Evolutionary conservation across 2,329 filamentous ascomycete genomes (phyloP).

Genomic region (Arachnopeziza araneosa): DNA sequence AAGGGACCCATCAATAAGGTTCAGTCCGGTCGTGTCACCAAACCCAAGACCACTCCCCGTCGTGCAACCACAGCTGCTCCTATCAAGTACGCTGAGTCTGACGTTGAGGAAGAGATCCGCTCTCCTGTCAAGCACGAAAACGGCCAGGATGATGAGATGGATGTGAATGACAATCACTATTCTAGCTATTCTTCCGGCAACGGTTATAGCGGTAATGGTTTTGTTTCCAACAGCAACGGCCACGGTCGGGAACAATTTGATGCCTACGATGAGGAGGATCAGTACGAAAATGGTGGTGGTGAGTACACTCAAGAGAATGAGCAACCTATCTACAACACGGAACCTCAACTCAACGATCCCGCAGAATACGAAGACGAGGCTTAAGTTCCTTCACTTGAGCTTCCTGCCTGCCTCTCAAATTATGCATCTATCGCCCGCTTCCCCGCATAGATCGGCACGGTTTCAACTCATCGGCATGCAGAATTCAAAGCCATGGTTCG

Average conservation of each 20-base stretch:
- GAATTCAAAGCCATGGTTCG: background rate
- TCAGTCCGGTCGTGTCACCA: slow-evolving; percentile 17
- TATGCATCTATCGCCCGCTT: too few species aligned
- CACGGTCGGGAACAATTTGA: background rate
- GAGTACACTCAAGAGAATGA: background rate
- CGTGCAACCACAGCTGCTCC: background rate
- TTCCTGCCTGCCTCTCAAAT: background rate
- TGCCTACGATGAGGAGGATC: background rate
- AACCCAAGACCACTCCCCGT: slow-evolving; percentile 4
- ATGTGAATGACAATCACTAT: background rate
- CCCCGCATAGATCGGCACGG: too few species aligned
- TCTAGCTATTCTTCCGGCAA: background rate
- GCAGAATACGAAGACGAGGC: slow-evolving; percentile 4
- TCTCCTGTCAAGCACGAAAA: background rate
- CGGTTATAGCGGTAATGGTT: background rate
- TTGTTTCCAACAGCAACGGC: slow-evolving; percentile 3
- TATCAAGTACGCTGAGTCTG: slow-evolving; percentile 5
- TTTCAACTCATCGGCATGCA: background rate
- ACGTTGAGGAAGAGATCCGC: slow-evolving; percentile 5
- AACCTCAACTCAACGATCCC: background rate
- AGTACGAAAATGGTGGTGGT: background rate
- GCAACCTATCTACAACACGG: background rate
- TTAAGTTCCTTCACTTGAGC: background rate
- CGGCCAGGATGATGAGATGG: slow-evolving; percentile 1
- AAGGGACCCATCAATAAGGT: slow-evolving; percentile 17